A percentile compares a stretch with the other conserved stretches of the same genome.
Evolutionary conservation across 148 eudicot genomes (phyloP).

Genomic region (Heliosperma pusillum): DNA sequence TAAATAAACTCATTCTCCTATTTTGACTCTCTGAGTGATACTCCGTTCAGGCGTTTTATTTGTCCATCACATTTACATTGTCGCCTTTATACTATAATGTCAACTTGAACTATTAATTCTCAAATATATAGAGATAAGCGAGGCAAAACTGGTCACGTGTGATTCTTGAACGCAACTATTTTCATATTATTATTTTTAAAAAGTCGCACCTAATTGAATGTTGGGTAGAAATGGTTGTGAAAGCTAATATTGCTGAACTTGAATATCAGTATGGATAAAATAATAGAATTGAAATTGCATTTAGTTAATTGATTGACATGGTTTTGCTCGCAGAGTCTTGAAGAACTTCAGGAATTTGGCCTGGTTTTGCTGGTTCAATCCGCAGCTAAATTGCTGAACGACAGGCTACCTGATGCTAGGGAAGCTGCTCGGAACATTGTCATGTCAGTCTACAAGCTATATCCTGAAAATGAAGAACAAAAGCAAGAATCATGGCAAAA

Average conservation of each 20-base stretch:
- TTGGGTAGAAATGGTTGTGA: too few relatives aligned
- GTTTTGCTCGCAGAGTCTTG: slow-evolving; percentile 36
- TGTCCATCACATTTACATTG: too few relatives aligned
- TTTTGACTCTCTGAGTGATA: neutral
- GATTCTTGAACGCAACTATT: too few relatives aligned
- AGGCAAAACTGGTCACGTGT: neutral
- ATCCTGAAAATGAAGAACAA: slow-evolving; percentile 47
- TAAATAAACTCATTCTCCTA: slow-evolving; percentile 19
- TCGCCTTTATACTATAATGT: too few relatives aligned
- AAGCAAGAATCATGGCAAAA: slow-evolving; percentile 74
- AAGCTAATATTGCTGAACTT: neutral
- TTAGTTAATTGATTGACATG: neutral
- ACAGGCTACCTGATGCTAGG: slow-evolving; percentile 94
- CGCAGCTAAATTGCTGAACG: slow-evolving; percentile 66
- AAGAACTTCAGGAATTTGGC: slow-evolving; percentile 69
- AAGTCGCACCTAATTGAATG: too few relatives aligned
- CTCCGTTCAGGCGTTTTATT: too few relatives aligned
- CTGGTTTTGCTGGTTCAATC: slow-evolving; percentile 49
- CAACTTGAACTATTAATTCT: neutral
- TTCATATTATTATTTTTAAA: too few relatives aligned
- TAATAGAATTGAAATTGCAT: too few relatives aligned
- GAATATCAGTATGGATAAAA: too few relatives aligned
- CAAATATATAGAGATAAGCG: neutral
- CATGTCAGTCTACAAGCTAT: slow-evolving; percentile 38
- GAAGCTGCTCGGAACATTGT: slow-evolving; percentile 82